phyloP scores from a whole-genome alignment of 441 rosid genomes.

The Codiaeum variegatum region DNA sequence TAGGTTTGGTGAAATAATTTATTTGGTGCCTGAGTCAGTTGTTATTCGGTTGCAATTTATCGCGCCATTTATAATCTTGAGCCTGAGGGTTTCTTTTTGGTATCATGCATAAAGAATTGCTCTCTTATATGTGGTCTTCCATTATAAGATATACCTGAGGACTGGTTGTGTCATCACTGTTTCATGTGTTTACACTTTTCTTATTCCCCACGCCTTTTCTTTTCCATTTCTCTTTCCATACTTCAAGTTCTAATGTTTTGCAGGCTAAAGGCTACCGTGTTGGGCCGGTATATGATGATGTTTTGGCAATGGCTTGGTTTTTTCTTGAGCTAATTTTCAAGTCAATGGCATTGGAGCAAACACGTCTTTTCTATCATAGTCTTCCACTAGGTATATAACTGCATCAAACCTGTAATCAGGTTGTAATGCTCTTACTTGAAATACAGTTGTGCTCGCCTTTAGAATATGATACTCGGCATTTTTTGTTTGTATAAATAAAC shows the following conservation, averaged over 20 bases:
- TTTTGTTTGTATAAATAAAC: neutral
- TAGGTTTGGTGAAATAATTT: neutral
- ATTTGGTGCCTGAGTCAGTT: neutral
- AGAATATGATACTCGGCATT: neutral
- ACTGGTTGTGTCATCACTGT: neutral
- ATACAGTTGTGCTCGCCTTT: neutral
- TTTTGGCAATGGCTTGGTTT: slow-evolving; percentile 99
- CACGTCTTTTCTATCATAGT: slow-evolving; percentile 79
- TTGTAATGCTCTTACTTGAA: neutral
- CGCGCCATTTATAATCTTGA: neutral
- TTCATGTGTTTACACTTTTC: neutral
- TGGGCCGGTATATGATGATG: slow-evolving; percentile 99
- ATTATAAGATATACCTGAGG: neutral
- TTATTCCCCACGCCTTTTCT: neutral
- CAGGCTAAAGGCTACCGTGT: slow-evolving; percentile 99
- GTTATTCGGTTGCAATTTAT: neutral
- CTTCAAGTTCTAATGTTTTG: slow-evolving; percentile 19
- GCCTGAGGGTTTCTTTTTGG: neutral
- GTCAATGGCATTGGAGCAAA: slow-evolving; percentile 98
- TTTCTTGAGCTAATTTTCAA: slow-evolving; percentile 97
- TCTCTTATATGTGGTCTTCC: neutral
- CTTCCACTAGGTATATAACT: slow-evolving; percentile 74
- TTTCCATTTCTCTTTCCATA: neutral
- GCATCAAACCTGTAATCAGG: neutral
- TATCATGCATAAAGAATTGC: neutral